Percentiles rank a stretch among this genome's conserved stretches.
phyloP scores from a whole-genome alignment of 495 filamentous ascomycete genomes.

The Daldinia caldariorum region DNA sequence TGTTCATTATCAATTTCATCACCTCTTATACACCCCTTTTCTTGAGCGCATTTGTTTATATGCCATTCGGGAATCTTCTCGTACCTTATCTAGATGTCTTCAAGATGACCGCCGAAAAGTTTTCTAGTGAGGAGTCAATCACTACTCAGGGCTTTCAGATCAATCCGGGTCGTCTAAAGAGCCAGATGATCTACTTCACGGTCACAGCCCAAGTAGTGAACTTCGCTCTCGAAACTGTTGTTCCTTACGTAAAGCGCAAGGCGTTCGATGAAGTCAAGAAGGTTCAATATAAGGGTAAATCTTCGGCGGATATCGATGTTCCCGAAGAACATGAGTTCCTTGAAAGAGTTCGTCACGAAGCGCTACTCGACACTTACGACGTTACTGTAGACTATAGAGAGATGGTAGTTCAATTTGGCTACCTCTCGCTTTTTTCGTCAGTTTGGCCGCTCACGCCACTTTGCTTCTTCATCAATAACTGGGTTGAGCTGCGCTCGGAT shows the following conservation, averaged over 20 bases:
- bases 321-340: slow-evolving; percentile 82
- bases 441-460: slow-evolving; percentile 90
- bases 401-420: slow-evolving; percentile 96
- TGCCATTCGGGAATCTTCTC: slow-evolving; percentile 88
- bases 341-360: slow-evolving; percentile 81
- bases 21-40: slow-evolving; percentile 94
- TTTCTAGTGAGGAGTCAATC: slow-evolving; percentile 77
- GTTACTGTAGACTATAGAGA: slow-evolving; percentile 89
- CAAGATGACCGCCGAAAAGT: slow-evolving; percentile 75
- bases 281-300: slow-evolving; percentile 66
- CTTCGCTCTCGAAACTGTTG: slow-evolving; percentile 83
- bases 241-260: slow-evolving; percentile 83
- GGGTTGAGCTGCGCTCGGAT: slow-evolving; percentile 92
- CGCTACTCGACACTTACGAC: slow-evolving; percentile 86
- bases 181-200: slow-evolving; percentile 96
- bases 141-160: slow-evolving; percentile 77
- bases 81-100: slow-evolving; percentile 93
- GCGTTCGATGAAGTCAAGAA: slow-evolving; percentile 78
- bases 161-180: slow-evolving; percentile 83
- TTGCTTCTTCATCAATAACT: slow-evolving; percentile 95
- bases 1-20: slow-evolving; percentile 97
- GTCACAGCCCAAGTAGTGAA: slow-evolving; percentile 95
- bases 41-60: slow-evolving; percentile 95
- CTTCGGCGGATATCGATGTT: slow-evolving; percentile 59
- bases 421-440: slow-evolving; percentile 91